Evolutionary conservation across 2,329 filamentous ascomycete species (phyloP), one percentile per base, ranked within the genome.

Genomic region (Aspergillus tanneri): DNA sequence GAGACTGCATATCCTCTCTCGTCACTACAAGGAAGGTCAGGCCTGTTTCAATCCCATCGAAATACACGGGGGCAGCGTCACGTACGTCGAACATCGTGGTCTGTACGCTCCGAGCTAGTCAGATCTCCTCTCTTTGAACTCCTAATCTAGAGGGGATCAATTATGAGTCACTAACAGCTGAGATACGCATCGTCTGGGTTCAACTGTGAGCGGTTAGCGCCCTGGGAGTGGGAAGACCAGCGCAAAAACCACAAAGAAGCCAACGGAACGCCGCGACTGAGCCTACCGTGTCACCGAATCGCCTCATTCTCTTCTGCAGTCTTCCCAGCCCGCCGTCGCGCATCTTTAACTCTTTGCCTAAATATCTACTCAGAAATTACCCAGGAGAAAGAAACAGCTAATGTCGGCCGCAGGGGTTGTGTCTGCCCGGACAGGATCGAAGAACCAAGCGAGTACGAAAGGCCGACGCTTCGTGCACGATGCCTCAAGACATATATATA

Each of bases 1-100:
- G 81, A 12, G 87, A 86, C 67, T 91, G 87, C 58, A 97, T 82
- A 70, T 99, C 93, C 67, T 93, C 89, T 66, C 85, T 83, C 42
- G 88, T 96, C 59, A 97, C 89, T 91, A 64, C 43, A 65, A 55
- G 39, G 11, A 11, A 25, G 32, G 14, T 49, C 18, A 41, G 27
- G 40, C 12, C 18, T 28, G n/a, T 32, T 16, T 25, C 18, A 12
- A 11, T 37, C 12, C 36, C 9, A 45, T 28, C 27, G 12, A 12
- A 23, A 16, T 30, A 14, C 37, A 4, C 12, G 30, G 23, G 18
- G 25, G 7, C 16, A 23, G 28, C 19, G 21, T 37, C 23, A 74
- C 78, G 64, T 76, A 86, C 83, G 75, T 69, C 82, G 79, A 52
- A 85, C 73, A 69, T 86, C 83, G 60, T 84, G 74, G 67, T 86